Evolutionary conservation across 2,329 filamentous ascomycete species (phyloP).

Genomic region (Arthroderma sp.): DNA sequence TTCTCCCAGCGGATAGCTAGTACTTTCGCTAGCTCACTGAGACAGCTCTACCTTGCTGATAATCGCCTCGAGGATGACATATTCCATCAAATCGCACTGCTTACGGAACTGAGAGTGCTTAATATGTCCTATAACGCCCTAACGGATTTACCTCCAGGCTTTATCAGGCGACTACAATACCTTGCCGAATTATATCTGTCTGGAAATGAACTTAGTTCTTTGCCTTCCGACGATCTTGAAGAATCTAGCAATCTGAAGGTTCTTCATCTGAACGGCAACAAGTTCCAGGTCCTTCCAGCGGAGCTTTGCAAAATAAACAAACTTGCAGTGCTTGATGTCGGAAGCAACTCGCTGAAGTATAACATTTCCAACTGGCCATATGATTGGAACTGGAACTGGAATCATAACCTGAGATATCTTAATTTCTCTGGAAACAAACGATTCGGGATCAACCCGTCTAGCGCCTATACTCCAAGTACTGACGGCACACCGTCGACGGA

Average conservation of each 20-base stretch:
- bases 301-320: constrained; percentile 91
- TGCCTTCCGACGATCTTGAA: constrained; percentile 89
- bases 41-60: constrained; percentile 78
- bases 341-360: constrained; percentile 91
- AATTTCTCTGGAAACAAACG: constrained; percentile 96
- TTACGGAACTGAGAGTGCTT: constrained; percentile 72
- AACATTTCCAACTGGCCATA: constrained; percentile 99
- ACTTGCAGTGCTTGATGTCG: constrained; percentile 82
- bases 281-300: constrained; percentile 90
- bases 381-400: constrained; percentile 99
- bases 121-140: constrained; percentile 94
- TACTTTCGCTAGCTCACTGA: constrained; percentile 78
- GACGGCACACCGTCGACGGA: constrained; percentile 48
- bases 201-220: constrained; percentile 80
- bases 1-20: constrained; percentile 65
- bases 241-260: constrained; percentile 78
- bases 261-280: constrained; percentile 92
- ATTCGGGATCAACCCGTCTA: constrained; percentile 69
- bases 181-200: constrained; percentile 88
- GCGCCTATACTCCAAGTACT: constrained; percentile 41
- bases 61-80: constrained; percentile 91
- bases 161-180: constrained; percentile 79
- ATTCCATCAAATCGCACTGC: constrained; percentile 75
- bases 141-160: constrained; percentile 78
- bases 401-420: constrained; percentile 84